Base-by-base conservation (phyloP, 192 early-diverging fungal species). In the Tieghemiomyces parasiticus region DNA sequence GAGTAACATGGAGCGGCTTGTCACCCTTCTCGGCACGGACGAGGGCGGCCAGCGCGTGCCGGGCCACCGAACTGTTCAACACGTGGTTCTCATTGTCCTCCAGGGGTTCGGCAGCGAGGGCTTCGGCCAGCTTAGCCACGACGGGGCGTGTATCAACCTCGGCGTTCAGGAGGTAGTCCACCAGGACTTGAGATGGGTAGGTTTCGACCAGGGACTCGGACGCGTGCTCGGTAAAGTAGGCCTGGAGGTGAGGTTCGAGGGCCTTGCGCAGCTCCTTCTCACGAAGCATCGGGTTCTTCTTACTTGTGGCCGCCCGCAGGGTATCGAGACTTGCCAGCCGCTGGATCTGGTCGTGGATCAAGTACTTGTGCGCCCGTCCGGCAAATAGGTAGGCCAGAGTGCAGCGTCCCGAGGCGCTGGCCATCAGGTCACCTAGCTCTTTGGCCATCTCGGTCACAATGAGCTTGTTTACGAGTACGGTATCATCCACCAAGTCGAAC, bases 401-500 rank as follows among this genome's bases (percentile, higher is more conserved):
- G 60, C 86, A 81, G 59, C 84, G 79, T 22, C 82, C 92, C 63
- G 78, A 88, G 68, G 84, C 82, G 71, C 93, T 78, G 51, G 71
- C 65, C 61, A 83, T 53, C 58, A 91, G 75, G 51, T 86, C 81
- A 34, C 59, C 35, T 47, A 56, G 32, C 35, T 63, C 58, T 62
- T 66, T 32, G 61, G 74, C 35, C 63, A 78, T n/a, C n/a, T n/a
- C 80, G 51, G 71, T 65, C 51, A 97, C 61, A 58, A 97, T 75
- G 28, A 83, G 69, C 65, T 93, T 94, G 55, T 69, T 64, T 46
- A 91, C 70, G 32, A 92, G 71, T 29, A 92, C 88, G 14, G 93
- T 97, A 70, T 97, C 94, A 70, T 97, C 94, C 20, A 93, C 78
- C 60, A 82, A 83, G 68, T 95, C 92, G 65, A 94, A 82, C 38